phyloP scores from a whole-genome alignment of 2,329 filamentous ascomycete genomes.

The Colletotrichum sp. region DNA sequence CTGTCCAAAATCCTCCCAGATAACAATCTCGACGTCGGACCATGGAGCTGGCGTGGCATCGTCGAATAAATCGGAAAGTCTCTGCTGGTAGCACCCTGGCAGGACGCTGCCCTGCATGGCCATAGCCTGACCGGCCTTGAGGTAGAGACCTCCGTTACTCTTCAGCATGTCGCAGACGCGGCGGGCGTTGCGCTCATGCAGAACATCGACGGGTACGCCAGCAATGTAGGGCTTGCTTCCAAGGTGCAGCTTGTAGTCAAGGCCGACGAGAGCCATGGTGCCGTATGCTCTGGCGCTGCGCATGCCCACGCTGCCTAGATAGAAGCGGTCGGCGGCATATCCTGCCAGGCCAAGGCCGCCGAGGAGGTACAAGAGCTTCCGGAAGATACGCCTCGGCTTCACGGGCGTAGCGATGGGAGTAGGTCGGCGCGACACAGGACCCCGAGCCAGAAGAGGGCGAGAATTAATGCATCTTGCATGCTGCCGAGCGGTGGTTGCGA shows the following conservation, averaged over 20 bases:
- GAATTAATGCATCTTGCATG: background rate
- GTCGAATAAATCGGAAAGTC: slow-evolving; percentile 74
- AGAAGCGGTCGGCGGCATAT: background rate
- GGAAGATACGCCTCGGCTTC: background rate
- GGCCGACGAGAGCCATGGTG: slow-evolving; percentile 44
- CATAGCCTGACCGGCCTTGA: slow-evolving; percentile 75
- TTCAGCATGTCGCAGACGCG: slow-evolving; percentile 67
- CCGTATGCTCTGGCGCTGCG: slow-evolving; percentile 7
- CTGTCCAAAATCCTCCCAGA: slow-evolving; percentile 64
- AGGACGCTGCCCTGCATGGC: slow-evolving; percentile 74
- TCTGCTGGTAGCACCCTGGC: slow-evolving; percentile 70
- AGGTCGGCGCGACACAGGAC: background rate
- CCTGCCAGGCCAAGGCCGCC: background rate
- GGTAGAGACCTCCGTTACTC: slow-evolving; percentile 70
- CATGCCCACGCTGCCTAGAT: slow-evolving; percentile 24
- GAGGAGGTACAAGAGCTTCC: background rate
- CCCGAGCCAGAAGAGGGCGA: background rate
- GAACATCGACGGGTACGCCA: slow-evolving; percentile 33
- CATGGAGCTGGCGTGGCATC: slow-evolving; percentile 73
- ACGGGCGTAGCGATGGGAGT: too few relatives aligned
- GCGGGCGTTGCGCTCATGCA: slow-evolving; percentile 67
- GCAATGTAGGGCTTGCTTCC: slow-evolving; percentile 46
- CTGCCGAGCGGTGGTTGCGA: background rate
- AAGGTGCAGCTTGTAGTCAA: slow-evolving; percentile 77
- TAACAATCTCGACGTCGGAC: slow-evolving; percentile 67